Evolutionary conservation across 1,284 basidiomycete genomes (phyloP), one percentile per base, ranked within the genome.

Genomic region (Moniliophthora roreri): DNA sequence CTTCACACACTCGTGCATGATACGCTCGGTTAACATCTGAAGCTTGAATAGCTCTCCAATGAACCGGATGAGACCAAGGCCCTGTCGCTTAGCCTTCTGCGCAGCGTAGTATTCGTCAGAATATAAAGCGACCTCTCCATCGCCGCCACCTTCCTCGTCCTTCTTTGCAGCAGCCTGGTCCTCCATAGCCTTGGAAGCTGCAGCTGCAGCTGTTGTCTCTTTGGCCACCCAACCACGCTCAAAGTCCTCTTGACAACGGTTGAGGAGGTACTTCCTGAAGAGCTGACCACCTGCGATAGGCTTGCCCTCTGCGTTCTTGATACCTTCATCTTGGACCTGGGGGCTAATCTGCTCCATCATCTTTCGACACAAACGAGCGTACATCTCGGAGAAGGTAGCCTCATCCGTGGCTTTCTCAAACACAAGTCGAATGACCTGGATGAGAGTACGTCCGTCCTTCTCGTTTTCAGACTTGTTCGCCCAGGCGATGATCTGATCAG

Each of bases 1-100:
- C 81, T 95, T 92, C 68, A 98, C 87, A 77, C 95, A 98, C 67
- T 93, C 87, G 72, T 95, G 91, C 89, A 99, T 98, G 73, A 96
- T 95, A 60, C 91, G 85, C 72, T 93, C 91, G 42, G 91, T 93
- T 51, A 97, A 77, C 92, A 97, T 96, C 71, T 89, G 88, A 36
- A 98, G 78, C 78, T 98, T 98, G 88, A 95, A 98, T 54, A 98
- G 79, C 76, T 98, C 95, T 64, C 96, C 95, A 60, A 98, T 97
- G 76, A 99, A 97, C 69, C 92, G 92, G 70, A 98, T 93, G 57
- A 98, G 83, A 79, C 96, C 96, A 21, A 98, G 87, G 70, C 95
- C 95, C 60, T 93, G 90, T 60, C 95, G 92, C 79, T 98, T 98
- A 41, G 95, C 95, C 79, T 98, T 98, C 70, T 95, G 90, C 16